Percentiles rank a stretch among this genome's conserved stretches.
Evolutionary conservation across 139 green algal species (phyloP).

Genomic region (Closterium sp.): DNA sequence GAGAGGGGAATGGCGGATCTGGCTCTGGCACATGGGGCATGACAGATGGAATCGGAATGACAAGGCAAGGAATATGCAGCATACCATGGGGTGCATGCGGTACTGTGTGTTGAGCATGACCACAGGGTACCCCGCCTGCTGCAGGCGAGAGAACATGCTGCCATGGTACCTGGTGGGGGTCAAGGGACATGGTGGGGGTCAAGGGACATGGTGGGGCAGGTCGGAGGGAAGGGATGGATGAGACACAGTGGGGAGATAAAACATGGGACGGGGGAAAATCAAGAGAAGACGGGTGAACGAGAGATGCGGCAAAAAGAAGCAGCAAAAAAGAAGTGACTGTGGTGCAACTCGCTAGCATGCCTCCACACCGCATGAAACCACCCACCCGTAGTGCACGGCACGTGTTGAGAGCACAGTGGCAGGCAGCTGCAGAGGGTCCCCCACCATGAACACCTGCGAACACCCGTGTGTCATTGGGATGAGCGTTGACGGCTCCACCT

Average conservation of each 20-base stretch:
- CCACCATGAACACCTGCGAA: conserved; percentile 15
- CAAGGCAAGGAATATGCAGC: too few species aligned
- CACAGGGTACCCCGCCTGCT: conserved; percentile 49
- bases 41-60: too few species aligned
- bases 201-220: neutral
- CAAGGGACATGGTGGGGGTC: too few species aligned
- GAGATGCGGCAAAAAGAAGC: too few species aligned
- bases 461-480: conserved; percentile 45
- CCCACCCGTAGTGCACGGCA: too few species aligned
- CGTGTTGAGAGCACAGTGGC: conserved; percentile 56
- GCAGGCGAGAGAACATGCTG: conserved; percentile 56
- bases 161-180: conserved; percentile 30
- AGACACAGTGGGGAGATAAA: neutral
- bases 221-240: neutral
- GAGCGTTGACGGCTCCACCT: conserved; percentile 56
- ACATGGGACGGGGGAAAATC: too few species aligned
- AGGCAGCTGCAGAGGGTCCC: conserved; percentile 59
- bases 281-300: too few species aligned
- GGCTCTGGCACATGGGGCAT: too few species aligned
- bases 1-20: too few species aligned
- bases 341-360: too few species aligned
- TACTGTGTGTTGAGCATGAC: conserved; percentile 57
- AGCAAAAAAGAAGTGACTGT: too few species aligned
- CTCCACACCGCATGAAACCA: too few species aligned
- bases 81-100: conserved; percentile 43